Conservation (phyloP, 305 asterid genomes). For the Striga hermonthica region DNA sequence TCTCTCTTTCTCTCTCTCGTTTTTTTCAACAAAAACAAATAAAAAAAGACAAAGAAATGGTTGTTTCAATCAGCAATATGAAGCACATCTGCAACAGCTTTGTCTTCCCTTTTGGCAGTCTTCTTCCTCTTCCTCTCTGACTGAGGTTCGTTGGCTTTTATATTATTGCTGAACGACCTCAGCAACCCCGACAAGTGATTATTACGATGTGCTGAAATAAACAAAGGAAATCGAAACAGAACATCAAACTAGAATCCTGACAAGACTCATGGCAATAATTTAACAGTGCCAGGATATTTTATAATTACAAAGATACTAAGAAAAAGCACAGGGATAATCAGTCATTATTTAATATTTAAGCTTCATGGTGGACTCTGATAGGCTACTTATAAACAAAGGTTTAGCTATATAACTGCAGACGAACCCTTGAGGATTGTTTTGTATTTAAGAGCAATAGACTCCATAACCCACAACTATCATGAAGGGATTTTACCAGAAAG, state of each 20-base stretch:
- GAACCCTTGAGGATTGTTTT: not conserved
- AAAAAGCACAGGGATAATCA: too few species aligned
- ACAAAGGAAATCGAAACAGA: conserved; percentile 23
- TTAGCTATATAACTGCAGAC: too few species aligned
- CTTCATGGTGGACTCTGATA: too few species aligned
- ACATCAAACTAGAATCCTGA: conserved; percentile 11
- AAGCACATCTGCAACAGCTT: conserved; percentile 37
- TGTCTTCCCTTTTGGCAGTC: conserved; percentile 45
- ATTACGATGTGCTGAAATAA: conserved; percentile 73
- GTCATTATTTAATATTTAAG: too few species aligned
- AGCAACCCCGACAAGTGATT: conserved; percentile 61
- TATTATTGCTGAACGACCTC: conserved; percentile 58
- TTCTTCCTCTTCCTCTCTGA: conserved; percentile 76
- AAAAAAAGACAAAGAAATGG: not conserved
- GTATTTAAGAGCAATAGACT: not conserved
- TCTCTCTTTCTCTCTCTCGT: not conserved
- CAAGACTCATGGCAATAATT: conserved; percentile 4
- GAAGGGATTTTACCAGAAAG: conserved; percentile 57
- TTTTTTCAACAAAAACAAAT: not conserved
- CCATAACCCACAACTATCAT: not conserved
- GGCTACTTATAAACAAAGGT: too few species aligned
- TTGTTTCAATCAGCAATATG: conserved; percentile 37
- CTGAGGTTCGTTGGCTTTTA: conserved; percentile 70
- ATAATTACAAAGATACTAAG: not conserved
- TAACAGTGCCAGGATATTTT: not conserved